Evolutionary conservation across 2,329 filamentous ascomycete species (phyloP).

Genomic region (Chaetomiaceae sp.): DNA sequence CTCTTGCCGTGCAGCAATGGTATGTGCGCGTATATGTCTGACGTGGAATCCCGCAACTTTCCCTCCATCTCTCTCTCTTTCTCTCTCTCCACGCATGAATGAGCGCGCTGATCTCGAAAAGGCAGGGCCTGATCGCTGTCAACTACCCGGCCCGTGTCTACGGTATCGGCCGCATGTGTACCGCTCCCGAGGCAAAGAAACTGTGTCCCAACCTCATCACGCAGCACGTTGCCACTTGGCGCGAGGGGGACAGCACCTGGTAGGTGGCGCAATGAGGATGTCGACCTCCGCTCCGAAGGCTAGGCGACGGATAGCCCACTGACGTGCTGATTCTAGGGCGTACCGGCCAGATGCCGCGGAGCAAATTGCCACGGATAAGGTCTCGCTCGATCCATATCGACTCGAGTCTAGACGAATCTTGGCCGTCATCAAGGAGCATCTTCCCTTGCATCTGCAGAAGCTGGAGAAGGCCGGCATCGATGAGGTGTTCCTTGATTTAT

Average conservation of each 20-base stretch:
- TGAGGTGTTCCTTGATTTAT: conserved; percentile 91
- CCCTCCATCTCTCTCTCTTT: too few relatives aligned
- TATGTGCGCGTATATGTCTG: too few relatives aligned
- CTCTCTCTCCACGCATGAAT: too few relatives aligned
- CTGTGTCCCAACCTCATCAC: conserved; percentile 77
- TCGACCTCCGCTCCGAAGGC: not conserved
- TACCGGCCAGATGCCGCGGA: conserved; percentile 77
- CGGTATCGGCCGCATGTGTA: conserved; percentile 75
- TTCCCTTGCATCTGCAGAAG: conserved; percentile 62
- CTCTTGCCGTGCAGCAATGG: conserved; percentile 93
- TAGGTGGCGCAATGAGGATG: not conserved
- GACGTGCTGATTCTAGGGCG: conserved; percentile 54
- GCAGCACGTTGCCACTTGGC: conserved; percentile 94
- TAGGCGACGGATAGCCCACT: not conserved
- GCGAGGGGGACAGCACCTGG: conserved; percentile 83
- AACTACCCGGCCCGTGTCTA: conserved; percentile 87
- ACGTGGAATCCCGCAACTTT: too few relatives aligned
- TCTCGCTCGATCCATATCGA: conserved; percentile 88
- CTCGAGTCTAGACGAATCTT: conserved; percentile 80
- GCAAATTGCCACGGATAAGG: conserved; percentile 84
- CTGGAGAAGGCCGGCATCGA: conserved; percentile 95
- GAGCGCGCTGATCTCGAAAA: conserved; percentile 29
- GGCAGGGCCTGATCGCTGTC: conserved; percentile 89
- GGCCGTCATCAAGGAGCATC: conserved; percentile 65
- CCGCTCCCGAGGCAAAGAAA: conserved; percentile 75